These are phyloP conservation scores for Hypoxylon perforatum DNA, from an alignment of 495 filamentous ascomycete genomes.

Conservation along the genomic window DNA sequence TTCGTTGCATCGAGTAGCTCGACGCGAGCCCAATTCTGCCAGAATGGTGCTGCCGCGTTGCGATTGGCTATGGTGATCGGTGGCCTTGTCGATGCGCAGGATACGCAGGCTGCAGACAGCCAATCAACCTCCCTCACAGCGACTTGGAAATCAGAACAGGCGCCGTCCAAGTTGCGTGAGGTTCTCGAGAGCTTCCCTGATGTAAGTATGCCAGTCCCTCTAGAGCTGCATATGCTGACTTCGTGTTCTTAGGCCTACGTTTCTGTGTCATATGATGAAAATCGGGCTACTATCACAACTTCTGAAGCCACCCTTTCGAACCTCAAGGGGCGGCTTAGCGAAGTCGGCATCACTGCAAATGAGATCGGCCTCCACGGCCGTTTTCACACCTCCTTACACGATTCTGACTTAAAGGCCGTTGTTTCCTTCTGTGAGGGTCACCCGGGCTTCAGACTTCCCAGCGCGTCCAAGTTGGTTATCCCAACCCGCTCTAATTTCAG, in stretches of 20 bases:
- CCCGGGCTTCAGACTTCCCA: constrained; percentile 48
- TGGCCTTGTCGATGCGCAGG: constrained; percentile 36
- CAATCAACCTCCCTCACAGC: constrained; percentile 35
- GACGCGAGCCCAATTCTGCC: constrained; percentile 35
- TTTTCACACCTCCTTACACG: constrained; percentile 44
- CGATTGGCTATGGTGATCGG: constrained; percentile 54
- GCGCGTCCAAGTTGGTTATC: constrained; percentile 44
- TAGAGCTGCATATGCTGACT: neutral
- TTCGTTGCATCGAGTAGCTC: constrained; percentile 46
- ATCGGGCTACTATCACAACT: constrained; percentile 48
- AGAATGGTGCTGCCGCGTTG: constrained; percentile 52
- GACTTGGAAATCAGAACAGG: constrained; percentile 39
- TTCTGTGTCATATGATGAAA: constrained; percentile 55
- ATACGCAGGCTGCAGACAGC: constrained; percentile 36
- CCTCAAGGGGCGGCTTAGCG: constrained; percentile 42
- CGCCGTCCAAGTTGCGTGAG: constrained; percentile 24
- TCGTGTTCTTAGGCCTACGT: constrained; percentile 51
- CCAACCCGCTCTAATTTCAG: constrained; percentile 40
- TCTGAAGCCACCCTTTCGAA: constrained; percentile 28
- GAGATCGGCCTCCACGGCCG: constrained; percentile 49
- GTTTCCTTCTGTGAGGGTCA: constrained; percentile 39
- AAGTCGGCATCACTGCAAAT: constrained; percentile 46
- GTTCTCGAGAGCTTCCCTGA: constrained; percentile 40
- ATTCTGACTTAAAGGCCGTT: constrained; percentile 5
- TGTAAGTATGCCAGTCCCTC: constrained; percentile 36